A percentile compares a stretch with the other conserved stretches of the same genome.
phyloP scores from a whole-genome alignment of 106 monocot species.

The Acorus gramineus region DNA sequence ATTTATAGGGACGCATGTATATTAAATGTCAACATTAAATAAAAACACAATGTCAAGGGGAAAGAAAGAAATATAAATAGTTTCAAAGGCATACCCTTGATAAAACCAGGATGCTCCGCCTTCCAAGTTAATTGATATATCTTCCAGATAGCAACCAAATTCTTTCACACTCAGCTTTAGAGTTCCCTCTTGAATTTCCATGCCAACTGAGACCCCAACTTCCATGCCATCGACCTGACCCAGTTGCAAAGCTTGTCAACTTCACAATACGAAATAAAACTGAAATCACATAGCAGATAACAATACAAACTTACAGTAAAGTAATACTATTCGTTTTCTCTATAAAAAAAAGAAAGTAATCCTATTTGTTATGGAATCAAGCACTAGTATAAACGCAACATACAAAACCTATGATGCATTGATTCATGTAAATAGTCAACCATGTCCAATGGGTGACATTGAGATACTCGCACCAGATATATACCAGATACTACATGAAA shows the following conservation, averaged over 20 bases:
- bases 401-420: too few species aligned
- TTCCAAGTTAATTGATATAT: conserved; percentile 53
- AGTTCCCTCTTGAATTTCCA: conserved; percentile 59
- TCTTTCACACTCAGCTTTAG: conserved; percentile 41
- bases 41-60: not conserved
- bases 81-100: conserved; percentile 62
- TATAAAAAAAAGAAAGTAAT: too few species aligned
- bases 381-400: too few species aligned
- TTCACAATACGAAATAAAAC: conserved; percentile 8
- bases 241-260: conserved; percentile 23
- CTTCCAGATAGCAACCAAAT: conserved; percentile 64
- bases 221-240: conserved; percentile 85
- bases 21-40: too few species aligned
- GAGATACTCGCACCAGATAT: too few species aligned
- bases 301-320: not conserved
- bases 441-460: too few species aligned
- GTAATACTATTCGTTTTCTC: too few species aligned
- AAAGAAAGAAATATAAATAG: not conserved
- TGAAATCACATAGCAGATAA: not conserved
- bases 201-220: conserved; percentile 49
- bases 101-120: conserved; percentile 99
- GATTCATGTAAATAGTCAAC: too few species aligned
- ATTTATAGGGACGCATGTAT: too few species aligned
- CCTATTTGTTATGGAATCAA: too few species aligned
- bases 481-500: too few species aligned